Conservation (phyloP, 129 eudicot genomes). For the Logfia minima region DNA sequence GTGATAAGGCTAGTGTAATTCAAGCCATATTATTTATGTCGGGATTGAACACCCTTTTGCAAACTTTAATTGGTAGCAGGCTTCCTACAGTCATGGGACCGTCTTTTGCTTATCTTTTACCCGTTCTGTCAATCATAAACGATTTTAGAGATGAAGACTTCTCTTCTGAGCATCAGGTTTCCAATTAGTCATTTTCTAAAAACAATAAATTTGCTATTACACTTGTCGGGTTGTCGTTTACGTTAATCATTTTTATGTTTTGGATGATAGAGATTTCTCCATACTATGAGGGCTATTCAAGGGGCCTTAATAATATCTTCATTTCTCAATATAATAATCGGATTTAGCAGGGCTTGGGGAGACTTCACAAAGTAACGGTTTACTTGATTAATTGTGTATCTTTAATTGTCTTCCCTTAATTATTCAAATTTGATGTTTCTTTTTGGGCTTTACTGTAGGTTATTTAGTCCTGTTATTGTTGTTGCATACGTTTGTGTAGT, state of each 20-base stretch:
- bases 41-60: slow-evolving; percentile 88
- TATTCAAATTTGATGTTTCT: neutral
- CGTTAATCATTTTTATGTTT: neutral
- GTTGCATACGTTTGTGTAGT: slow-evolving; percentile 72
- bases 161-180: slow-evolving; percentile 66
- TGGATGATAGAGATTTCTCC: slow-evolving; percentile 66
- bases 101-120: slow-evolving; percentile 73
- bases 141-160: slow-evolving; percentile 56
- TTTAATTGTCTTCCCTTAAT: neutral
- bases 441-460: slow-evolving; percentile 40
- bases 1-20: slow-evolving; percentile 92
- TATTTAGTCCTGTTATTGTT: slow-evolving; percentile 77
- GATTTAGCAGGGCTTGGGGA: slow-evolving; percentile 83
- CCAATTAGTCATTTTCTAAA: neutral
- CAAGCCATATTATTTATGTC: slow-evolving; percentile 81
- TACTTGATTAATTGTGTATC: neutral
- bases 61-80: slow-evolving; percentile 79
- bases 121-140: slow-evolving; percentile 59
- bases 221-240: neutral
- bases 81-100: slow-evolving; percentile 99
- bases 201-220: neutral
- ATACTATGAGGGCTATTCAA: slow-evolving; percentile 89
- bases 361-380: slow-evolving; percentile 67
- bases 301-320: slow-evolving; percentile 91
- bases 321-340: slow-evolving; percentile 65